Conservation (phyloP, 768 basidiomycete genomes). For the Boletus rufocinnamomeus region DNA sequence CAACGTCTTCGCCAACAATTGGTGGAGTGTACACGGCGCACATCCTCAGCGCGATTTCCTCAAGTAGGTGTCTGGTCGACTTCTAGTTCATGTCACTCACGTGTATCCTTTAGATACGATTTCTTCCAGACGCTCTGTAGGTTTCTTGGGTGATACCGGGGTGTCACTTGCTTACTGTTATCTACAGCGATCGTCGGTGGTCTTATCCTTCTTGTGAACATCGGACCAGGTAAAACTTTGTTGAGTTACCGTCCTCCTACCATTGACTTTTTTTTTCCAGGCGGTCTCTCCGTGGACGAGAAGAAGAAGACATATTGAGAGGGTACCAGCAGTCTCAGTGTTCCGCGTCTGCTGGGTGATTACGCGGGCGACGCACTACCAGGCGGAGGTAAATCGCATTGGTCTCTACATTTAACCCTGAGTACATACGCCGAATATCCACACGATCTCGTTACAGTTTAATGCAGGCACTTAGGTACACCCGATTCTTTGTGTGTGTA, state of each 20-base stretch:
- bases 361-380: constrained; percentile 1
- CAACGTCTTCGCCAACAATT: constrained; percentile 99
- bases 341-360: not conserved
- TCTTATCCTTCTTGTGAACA: constrained; percentile 94
- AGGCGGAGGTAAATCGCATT: constrained; percentile 10
- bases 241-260: not conserved
- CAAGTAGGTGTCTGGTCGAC: constrained; percentile 59
- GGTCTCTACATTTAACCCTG: constrained; percentile 9
- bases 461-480: not conserved
- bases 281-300: constrained; percentile 96
- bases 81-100: constrained; percentile 23
- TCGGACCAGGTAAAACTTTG: constrained; percentile 77
- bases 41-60: constrained; percentile 98
- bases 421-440: constrained; percentile 25
- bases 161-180: constrained; percentile 12
- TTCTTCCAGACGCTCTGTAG: constrained; percentile 96
- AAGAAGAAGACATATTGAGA: constrained; percentile 92
- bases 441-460: constrained; percentile 22
- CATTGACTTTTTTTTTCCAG: constrained; percentile 37
- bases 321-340: not conserved
- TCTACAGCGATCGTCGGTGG: constrained; percentile 88
- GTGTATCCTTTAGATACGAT: constrained; percentile 68
- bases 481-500: too few relatives aligned
- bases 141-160: not conserved
- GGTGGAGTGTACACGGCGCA: constrained; percentile 90